phyloP scores from a whole-genome alignment of 345 rosid species.

The Sonneratia alba region DNA sequence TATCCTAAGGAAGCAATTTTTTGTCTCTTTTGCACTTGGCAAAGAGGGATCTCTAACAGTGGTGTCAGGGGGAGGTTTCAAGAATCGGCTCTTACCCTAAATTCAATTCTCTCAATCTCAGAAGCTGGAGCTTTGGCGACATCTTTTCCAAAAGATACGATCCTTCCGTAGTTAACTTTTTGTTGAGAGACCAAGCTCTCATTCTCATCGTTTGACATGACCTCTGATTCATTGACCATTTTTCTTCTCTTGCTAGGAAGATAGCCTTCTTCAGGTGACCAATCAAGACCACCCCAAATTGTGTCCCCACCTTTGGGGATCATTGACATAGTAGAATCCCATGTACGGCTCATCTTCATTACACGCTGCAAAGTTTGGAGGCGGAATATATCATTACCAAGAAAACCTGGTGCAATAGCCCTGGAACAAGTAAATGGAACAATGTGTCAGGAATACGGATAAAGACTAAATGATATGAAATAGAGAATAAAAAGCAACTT shows the following conservation, averaged over 20 bases:
- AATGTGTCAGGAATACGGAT: neutral
- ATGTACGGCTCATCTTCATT: conserved; percentile 79
- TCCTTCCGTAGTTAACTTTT: conserved; percentile 65
- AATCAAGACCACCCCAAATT: conserved; percentile 89
- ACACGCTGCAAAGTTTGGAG: conserved; percentile 74
- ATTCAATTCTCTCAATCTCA: conserved; percentile 63
- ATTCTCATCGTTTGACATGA: conserved; percentile 15
- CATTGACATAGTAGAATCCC: conserved; percentile 99
- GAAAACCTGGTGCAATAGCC: conserved; percentile 82
- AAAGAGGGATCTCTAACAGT: neutral
- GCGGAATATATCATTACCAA: conserved; percentile 68
- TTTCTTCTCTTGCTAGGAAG: conserved; percentile 31
- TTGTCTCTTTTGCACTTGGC: neutral
- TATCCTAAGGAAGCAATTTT: neutral
- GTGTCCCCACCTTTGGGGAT: conserved; percentile 89
- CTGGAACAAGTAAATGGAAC: conserved; percentile 29
- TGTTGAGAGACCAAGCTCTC: conserved; percentile 26
- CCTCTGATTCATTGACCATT: conserved; percentile 31
- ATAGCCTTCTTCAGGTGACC: conserved; percentile 84
- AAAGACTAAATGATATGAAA: neutral
- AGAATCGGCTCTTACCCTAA: conserved; percentile 44
- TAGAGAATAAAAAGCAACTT: neutral
- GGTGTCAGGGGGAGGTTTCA: neutral
- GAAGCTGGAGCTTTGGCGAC: conserved; percentile 60
- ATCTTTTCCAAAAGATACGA: conserved; percentile 79